Base-by-base conservation (phyloP, 768 basidiomycete species). In the Russula vinacea region DNA sequence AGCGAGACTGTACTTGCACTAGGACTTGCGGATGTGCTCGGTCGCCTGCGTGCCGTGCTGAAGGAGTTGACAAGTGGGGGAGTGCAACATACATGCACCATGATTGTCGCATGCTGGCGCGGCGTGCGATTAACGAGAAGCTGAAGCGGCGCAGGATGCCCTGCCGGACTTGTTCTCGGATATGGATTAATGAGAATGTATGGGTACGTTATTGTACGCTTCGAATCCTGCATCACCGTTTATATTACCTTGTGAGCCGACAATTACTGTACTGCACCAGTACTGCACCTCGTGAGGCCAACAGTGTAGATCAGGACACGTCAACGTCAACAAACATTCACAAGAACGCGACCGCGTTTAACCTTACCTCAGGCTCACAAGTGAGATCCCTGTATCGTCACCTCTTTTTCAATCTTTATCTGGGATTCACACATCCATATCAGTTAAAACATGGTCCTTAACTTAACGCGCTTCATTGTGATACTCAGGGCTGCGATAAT, bases 41-140 rank as follows among this genome's bases (percentile, higher is more conserved):
- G 89, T 40, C 80, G 85, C 63, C 71, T 90, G 68, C 82, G 76
- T 70, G 77, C 82, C 62, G 78, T 90, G 40, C 75, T 83, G 69
- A 85, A 84, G 74, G 86, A 89, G 60, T 87, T 63, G 88, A 88
- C 62, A 77, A 83, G 58, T 85, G 85, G 84, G 86, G 87, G 2
- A 82, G 81, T 63, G 84, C 84, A 62, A 84, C 85, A n/a, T 88
- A 88, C 71, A 89, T 90, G 89, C 86, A 89, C 69, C 85, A 83
- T 62, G 89, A 89, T 62, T 90, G 89, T 75, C 79, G 85, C 70
- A 73, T 77, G 69, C 73, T 76, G 24, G 89, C 87, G 26, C 81
- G 81, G 72, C 80, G 80, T 68, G 78, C 79, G 52, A 83, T 90
- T 52, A 72, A 74, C 26, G 85, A 85, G 50, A 74, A 80, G 59